Evolutionary conservation across 2,329 filamentous ascomycete genomes (phyloP), one percentile per base, ranked within the genome.

Genomic region (Pezicula rhizophila): DNA sequence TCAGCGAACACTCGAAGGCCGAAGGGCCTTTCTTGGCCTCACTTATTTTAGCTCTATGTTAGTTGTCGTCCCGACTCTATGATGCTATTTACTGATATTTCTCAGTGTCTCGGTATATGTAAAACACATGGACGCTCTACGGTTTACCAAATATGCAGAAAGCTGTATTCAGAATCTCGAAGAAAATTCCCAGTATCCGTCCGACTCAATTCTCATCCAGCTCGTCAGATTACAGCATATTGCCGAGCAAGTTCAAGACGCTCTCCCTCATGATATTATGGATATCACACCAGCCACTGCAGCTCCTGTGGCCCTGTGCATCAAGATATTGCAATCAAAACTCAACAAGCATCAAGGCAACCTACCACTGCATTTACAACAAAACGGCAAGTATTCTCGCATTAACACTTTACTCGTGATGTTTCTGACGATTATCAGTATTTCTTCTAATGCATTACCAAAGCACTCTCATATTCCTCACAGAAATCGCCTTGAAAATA

Each of bases 401-500:
- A 14, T 40, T 8, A 26, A n/a, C 6, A 23, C 23, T 12, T 11
- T 28, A 7, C 8, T 11, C 20, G 7, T 17, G 28, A 31, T 31
- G 39, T 40, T 8, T 6, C 37, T 42, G 14, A 40, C 18, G 3
- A 5, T 12, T 15, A 8, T 6, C 15, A 49, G 47, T 26, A 37
- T 49, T 45, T 17, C 26, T 49, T 33, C 40, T 49, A 2, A 49
- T 49, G 42, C 47, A 49, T 20, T 49, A 45, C 33, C 37, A 49
- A 15, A 45, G 31, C 26, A 41, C 41, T n/a, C 34, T 40, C 5
- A 45, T 42, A 6, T 45, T 33, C 26, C 33, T 49, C 10, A 40
- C 33, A 14, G 47, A 49, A 34, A 41, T 42, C 10, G 47, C 47
- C 7, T 28, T 49, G 25, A 40, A 31, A 8, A 26, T 49, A 15